Evolutionary conservation across 805 yeast genomes (phyloP).

Genomic region (Kodamaea sagamina): DNA sequence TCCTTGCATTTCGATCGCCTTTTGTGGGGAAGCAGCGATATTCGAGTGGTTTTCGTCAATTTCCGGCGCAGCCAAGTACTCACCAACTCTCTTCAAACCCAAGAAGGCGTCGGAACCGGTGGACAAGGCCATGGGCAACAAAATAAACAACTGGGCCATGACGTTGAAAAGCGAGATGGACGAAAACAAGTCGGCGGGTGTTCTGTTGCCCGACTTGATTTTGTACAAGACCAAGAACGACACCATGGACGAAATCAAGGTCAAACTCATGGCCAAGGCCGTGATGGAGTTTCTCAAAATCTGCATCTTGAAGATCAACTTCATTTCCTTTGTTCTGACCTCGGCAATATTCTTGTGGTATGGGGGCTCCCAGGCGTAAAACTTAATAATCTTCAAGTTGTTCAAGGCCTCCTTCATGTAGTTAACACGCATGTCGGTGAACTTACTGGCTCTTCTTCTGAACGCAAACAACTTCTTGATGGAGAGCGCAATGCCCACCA

Average conservation of each 20-base stretch:
- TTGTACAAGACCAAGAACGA: constrained; percentile 44
- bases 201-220: constrained; percentile 31
- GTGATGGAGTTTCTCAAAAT: constrained; percentile 61
- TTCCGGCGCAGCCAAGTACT: constrained; percentile 49
- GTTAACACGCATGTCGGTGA: constrained; percentile 77
- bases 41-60: constrained; percentile 25
- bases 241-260: constrained; percentile 71
- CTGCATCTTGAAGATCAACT: constrained; percentile 61
- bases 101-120: constrained; percentile 68
- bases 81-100: constrained; percentile 60
- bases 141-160: constrained; percentile 60
- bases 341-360: constrained; percentile 59
- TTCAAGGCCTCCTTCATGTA: constrained; percentile 76
- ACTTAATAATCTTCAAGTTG: constrained; percentile 80
- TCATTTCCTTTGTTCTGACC: constrained; percentile 64
- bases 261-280: constrained; percentile 66
- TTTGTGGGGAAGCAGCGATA: constrained; percentile 30
- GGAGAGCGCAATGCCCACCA: constrained; percentile 45
- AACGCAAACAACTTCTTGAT: constrained; percentile 55
- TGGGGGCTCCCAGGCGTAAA: constrained; percentile 89
- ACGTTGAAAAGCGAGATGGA: constrained; percentile 69
- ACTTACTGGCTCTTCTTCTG: constrained; percentile 48
- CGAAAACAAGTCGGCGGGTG: constrained; percentile 67
- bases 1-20: constrained; percentile 26
- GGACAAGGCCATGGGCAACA: constrained; percentile 71